phyloP scores from a whole-genome alignment of 148 eudicot species.

The Rhododendron molle region DNA sequence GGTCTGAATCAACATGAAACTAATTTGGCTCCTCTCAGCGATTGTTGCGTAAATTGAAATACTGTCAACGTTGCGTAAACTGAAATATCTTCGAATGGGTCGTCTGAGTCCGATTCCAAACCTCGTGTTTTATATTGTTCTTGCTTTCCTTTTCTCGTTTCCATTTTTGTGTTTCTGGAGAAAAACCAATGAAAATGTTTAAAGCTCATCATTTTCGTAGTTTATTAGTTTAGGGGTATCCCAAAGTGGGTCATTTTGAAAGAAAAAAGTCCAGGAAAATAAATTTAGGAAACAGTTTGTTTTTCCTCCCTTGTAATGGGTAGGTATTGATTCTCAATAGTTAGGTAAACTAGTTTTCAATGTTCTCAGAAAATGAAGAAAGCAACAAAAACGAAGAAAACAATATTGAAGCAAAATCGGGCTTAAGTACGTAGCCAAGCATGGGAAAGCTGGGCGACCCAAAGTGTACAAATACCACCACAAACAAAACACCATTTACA shows the following conservation, averaged over 20 bases:
- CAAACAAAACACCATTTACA: no score
- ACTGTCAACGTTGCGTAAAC: neutral
- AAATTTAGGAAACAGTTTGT: neutral
- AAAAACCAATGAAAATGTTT: neutral
- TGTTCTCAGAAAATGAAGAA: neutral
- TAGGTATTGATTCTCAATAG: neutral
- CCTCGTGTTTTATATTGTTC: neutral
- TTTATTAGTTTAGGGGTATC: neutral
- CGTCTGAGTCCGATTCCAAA: neutral
- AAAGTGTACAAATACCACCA: neutral
- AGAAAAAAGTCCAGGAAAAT: neutral
- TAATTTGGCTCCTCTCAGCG: neutral
- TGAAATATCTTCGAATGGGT: neutral
- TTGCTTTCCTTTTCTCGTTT: neutral
- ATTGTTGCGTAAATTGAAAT: neutral
- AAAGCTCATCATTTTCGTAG: neutral
- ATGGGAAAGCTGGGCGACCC: neutral
- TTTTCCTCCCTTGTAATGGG: neutral
- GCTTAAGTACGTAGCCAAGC: neutral
- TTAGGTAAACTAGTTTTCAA: neutral
- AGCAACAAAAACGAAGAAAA: neutral
- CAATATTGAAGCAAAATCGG: neutral
- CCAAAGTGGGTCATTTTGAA: neutral
- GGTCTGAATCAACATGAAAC: neutral
- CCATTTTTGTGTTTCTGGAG: neutral